Conservation (phyloP, 2,329 filamentous ascomycete species). For the Coleophoma crateriformis region DNA sequence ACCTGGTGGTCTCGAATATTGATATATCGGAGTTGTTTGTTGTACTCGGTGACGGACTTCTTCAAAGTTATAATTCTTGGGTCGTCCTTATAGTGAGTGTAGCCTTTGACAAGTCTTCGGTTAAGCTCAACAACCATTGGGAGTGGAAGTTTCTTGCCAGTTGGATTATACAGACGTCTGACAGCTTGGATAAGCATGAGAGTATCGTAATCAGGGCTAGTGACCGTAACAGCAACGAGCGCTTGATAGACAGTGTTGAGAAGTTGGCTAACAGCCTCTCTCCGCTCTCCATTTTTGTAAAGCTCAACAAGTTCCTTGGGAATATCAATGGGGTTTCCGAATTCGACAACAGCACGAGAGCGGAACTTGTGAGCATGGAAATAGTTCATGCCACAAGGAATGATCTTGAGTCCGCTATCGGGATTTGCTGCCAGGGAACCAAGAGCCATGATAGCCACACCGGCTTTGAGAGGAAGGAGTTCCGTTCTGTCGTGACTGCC, state of each 20-base stretch:
- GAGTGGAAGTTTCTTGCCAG: constrained; percentile 86
- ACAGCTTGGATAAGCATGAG: constrained; percentile 96
- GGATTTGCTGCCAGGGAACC: constrained; percentile 82
- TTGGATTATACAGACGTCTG: constrained; percentile 86
- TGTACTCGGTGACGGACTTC: constrained; percentile 76
- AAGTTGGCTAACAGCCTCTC: constrained; percentile 81
- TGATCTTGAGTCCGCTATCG: constrained; percentile 85
- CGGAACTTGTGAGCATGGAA: constrained; percentile 99
- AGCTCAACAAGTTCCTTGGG: constrained; percentile 76
- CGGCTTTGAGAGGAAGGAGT: constrained; percentile 87
- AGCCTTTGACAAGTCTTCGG: constrained; percentile 82
- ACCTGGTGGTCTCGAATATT: constrained; percentile 93
- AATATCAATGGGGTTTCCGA: constrained; percentile 83
- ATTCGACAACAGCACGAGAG: constrained; percentile 91
- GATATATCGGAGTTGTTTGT: constrained; percentile 77
- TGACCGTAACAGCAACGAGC: constrained; percentile 83
- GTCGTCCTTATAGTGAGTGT: constrained; percentile 88
- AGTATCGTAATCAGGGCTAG: constrained; percentile 90
- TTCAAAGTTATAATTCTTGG: constrained; percentile 73
- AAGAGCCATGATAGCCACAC: constrained; percentile 96
- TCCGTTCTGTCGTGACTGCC: constrained; percentile 94
- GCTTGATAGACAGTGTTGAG: constrained; percentile 83
- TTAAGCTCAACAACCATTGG: constrained; percentile 94
- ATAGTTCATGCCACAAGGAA: constrained; percentile 98
- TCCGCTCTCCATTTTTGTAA: constrained; percentile 76